Evolutionary conservation across 768 basidiomycete genomes (phyloP).

Genomic region (Cystofilobasidium ferigula): DNA sequence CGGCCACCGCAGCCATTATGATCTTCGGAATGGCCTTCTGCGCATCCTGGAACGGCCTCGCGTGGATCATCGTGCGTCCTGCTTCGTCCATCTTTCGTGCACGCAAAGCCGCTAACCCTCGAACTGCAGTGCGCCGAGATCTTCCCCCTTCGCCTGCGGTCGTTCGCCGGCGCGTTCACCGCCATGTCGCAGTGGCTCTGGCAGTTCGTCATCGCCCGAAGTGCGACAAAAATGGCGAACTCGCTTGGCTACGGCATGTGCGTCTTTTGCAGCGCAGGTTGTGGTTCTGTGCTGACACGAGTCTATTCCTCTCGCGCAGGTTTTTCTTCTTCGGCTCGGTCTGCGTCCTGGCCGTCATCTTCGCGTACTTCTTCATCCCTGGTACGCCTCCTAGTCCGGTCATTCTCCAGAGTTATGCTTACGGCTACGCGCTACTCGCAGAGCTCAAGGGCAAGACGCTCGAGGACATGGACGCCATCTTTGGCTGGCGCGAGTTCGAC

Average conservation of each 20-base stretch:
- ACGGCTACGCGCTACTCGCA: not conserved
- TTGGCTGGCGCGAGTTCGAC: not conserved
- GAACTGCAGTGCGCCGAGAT: constrained; percentile 26
- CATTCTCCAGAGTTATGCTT: not conserved
- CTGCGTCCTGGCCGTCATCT: not conserved
- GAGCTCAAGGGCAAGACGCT: constrained; percentile 3
- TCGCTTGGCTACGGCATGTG: constrained; percentile 23
- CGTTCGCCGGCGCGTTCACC: constrained; percentile 25
- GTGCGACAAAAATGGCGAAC: constrained; percentile 27
- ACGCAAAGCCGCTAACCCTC: not conserved
- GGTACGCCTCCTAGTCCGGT: not conserved
- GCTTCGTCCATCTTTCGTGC: not conserved
- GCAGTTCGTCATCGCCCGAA: constrained; percentile 29
- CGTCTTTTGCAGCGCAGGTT: too few relatives aligned
- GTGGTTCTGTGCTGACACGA: too few relatives aligned
- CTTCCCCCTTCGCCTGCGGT: constrained; percentile 28
- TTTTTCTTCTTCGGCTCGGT: constrained; percentile 24
- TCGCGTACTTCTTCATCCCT: constrained; percentile 12
- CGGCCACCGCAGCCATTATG: constrained; percentile 13
- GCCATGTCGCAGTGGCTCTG: constrained; percentile 28
- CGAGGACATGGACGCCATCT: constrained; percentile 7
- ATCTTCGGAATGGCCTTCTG: constrained; percentile 19
- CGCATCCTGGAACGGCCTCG: constrained; percentile 20
- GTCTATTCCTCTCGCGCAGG: too few relatives aligned
- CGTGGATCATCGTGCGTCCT: constrained; percentile 23